Base-by-base conservation (phyloP, 2,329 filamentous ascomycete species). In the Coleophoma eucalyptorum region DNA sequence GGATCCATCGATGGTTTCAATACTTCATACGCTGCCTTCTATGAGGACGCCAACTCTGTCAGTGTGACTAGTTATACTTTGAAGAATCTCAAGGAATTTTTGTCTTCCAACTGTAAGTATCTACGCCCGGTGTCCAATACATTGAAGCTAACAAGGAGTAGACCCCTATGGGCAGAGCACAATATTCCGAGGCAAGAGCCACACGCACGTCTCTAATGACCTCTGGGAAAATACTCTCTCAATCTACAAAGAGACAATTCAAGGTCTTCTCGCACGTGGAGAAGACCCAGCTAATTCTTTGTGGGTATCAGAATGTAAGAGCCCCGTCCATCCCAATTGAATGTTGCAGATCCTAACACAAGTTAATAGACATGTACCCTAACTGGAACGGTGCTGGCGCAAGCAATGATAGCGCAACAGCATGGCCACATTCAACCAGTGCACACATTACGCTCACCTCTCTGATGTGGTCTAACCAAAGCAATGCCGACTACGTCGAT, bases 401-500 rank as follows among this genome's bases (percentile, higher is more conserved):
- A 37, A 35, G 7, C 44, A 46, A n/a, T 35, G 44, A 46, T 26
- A 35, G 19, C 10, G 26, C 44, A 34, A 46, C 44, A 15, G 31
- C 44, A 35, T 46, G 44, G 44, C 44, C 44, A 8, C 44, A 46
- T 46, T 46, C 44, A 46, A 46, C 44, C 33, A 46, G 44, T 18
- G 44, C 44, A 16, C 44, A 46, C 32, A 46, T 46, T 16, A 46
- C 44, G 13, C 32, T 46, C n/a, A 35, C 7, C n/a, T 46, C 44
- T 16, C 32, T 46, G 3, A 35, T 46, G 44, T 46, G 31, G 44
- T 35, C 44, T 8, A 46, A 46, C 34, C 44, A 46, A 26, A 46
- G 44, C 26, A 46, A 46, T 18, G 34, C 34, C 5, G 32, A 12
- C 13, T 46, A 46, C 16, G 44, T 46, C 15, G 44, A 46, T 21